Base-by-base conservation (phyloP, 768 basidiomycete genomes). In the Tylopilus subfusipes region DNA sequence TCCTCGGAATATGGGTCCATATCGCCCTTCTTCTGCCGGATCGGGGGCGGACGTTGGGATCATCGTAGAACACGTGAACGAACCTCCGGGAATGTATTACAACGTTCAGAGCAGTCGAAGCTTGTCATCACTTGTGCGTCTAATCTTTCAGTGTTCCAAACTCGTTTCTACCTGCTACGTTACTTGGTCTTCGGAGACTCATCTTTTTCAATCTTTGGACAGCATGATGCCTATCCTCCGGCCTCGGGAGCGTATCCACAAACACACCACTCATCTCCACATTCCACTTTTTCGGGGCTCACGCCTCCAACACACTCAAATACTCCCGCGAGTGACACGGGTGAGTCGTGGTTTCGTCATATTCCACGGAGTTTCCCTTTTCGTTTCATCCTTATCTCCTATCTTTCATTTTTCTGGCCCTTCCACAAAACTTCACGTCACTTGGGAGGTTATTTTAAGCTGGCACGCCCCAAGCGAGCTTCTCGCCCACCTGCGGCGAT, bases 71-170 rank as follows among this genome's bases (percentile, higher is more conserved):
- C 63, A 58, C 12, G 48, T 57, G 22, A 22, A 55, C 2, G 50
- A 55, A 45, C 36, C 58, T 10, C n/a, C 50, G 18, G n/a, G 40
- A 18, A 34, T 55, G 21, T 62, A 58, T 40, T 60, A 60, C 45
- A 42, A 53, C 27, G 27, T 42, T 13, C 69, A 51, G n/a, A 52
- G 52, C 12, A 54, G 43, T 42, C 62, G 38, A 38, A 63, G 60
- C 16, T 14, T 60, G n/a, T 57, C 69, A n/a, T 64, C 67, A 0
- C 56, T 69, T 2, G 68, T 68, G 27, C 57, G 68, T 69, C 14
- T 34, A 44, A 24, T 29, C 16, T 27, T 38, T 36, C 18, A 24
- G 13, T 36, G 27, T 29, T 29, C 9, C 5, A 29, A 29, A 29
- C 27, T 29, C 9, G 27, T 9, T 18, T n/a, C n/a, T 38, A 5